Percentiles rank a stretch among this genome's conserved stretches.
phyloP scores from a whole-genome alignment of 208 protist genomes.

The Acanthamoeba rhysodes region DNA sequence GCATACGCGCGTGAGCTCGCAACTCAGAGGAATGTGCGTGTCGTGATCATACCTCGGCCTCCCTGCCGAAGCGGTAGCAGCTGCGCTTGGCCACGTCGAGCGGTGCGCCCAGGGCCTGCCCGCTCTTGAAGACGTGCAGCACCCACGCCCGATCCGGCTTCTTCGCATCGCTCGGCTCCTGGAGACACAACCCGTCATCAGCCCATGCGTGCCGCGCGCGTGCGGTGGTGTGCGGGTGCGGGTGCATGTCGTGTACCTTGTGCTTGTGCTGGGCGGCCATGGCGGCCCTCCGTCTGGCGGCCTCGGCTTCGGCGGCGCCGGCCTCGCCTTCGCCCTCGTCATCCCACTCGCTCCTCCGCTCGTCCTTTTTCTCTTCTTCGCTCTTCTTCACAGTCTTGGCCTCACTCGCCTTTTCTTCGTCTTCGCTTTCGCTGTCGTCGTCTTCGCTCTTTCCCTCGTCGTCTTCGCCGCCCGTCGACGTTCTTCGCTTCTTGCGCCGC shows the following conservation, averaged over 20 bases:
- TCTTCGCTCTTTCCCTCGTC: not conserved
- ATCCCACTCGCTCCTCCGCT: constrained; percentile 27
- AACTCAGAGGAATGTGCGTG: not conserved
- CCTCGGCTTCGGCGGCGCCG: not conserved
- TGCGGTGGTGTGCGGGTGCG: not conserved
- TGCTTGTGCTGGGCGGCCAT: constrained; percentile 35
- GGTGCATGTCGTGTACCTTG: not conserved
- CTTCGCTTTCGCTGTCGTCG: not conserved
- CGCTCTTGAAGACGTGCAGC: constrained; percentile 68
- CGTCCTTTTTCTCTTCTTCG: not conserved
- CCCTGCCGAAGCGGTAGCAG: constrained; percentile 69
- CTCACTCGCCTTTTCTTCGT: not conserved
- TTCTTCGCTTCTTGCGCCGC: constrained; percentile 35
- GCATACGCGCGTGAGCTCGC: not conserved
- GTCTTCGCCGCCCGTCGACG: not conserved
- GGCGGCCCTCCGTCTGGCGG: not conserved
- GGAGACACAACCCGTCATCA: not conserved
- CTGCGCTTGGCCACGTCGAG: constrained; percentile 30
- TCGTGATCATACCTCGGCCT: constrained; percentile 4
- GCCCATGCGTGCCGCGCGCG: not conserved
- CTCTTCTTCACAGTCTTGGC: not conserved
- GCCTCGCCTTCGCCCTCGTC: not conserved
- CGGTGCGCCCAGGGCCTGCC: not conserved
- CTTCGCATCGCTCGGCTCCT: constrained; percentile 65
- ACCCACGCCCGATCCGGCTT: constrained; percentile 66